These are phyloP conservation scores for Tylopilus vinaceipallidus DNA, from an alignment of 768 basidiomycete species.

Conservation along the genomic window DNA sequence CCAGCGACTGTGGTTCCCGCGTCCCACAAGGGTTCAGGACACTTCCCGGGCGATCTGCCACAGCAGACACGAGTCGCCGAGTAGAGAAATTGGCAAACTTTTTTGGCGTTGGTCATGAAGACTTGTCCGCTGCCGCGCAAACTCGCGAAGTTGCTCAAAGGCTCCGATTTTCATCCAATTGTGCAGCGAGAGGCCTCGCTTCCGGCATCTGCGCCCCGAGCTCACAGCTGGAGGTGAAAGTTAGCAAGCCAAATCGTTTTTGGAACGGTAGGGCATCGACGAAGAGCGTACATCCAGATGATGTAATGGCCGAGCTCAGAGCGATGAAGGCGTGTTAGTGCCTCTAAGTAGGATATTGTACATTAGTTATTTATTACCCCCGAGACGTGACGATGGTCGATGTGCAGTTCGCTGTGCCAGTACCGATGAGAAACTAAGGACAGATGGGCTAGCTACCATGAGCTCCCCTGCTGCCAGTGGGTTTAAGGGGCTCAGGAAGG, in stretches of 20 bases:
- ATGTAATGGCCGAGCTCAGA: slow-evolving; percentile 45
- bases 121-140: slow-evolving; percentile 1
- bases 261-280: slow-evolving; percentile 34
- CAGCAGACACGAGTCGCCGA: slow-evolving; percentile 8
- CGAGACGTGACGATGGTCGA: too few relatives aligned
- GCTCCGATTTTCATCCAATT: neutral
- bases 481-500: too few relatives aligned
- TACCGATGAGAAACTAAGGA: too few relatives aligned
- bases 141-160: neutral
- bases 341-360: too few relatives aligned
- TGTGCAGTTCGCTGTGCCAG: too few relatives aligned
- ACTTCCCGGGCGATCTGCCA: neutral
- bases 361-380: too few relatives aligned
- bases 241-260: slow-evolving; percentile 38
- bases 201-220: neutral
- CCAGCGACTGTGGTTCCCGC: neutral
- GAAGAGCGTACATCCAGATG: slow-evolving; percentile 39
- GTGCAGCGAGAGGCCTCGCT: slow-evolving; percentile 4
- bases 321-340: slow-evolving; percentile 34
- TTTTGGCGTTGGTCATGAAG: slow-evolving; percentile 14
- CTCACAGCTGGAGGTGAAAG: slow-evolving; percentile 37
- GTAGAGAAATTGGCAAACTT: slow-evolving; percentile 15
- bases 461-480: too few relatives aligned
- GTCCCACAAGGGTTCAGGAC: neutral
- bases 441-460: too few relatives aligned